Base-by-base conservation (phyloP, 2,329 filamentous ascomycete genomes). In the Tolypocladium inflatum region DNA sequence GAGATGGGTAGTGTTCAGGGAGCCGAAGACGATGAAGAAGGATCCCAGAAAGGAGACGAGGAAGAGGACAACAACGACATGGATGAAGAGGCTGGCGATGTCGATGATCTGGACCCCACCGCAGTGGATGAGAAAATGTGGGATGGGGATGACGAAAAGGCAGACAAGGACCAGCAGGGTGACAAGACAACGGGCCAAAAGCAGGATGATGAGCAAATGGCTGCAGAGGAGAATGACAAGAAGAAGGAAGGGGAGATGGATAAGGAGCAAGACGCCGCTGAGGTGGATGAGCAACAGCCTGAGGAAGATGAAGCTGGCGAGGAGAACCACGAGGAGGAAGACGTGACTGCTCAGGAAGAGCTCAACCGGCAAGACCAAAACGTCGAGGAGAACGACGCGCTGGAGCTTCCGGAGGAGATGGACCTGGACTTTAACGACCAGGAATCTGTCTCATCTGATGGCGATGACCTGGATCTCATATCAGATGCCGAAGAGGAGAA, bases 121-220 rank as follows among this genome's bases (percentile, higher is more conserved):
- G 90, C 93, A 23, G 89, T 97, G 1, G 95, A 99, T 69, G 95
- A 99, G 76, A 99, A 97, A 78, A 91, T 97, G 83, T 99, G 94
- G 94, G 92, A 99, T 72, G 92, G 91, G 43, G 86, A 88, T 56
- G 87, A 90, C 50, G 82, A 92, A 51, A 85, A 92, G 54, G 86
- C 89, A 1, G 88, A 93, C 54, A 94, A 94, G 64, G 89, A 97
- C 51, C 88, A 90, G 67, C 79, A 90, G 67, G 87, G 85, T 7
- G 85, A 91, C 57, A 81, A 90, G 59, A 77, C 88, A 23, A 86
- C 90, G 66, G 87, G 86, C 0, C 79, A 88, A 61, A 82, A 89
- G 67, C 80, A 86, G 61, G 80, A 84, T 17, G 81, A 87, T 55
- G 82, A 87, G 63, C 80, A 85, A 62, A 77, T 80, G 65, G 79